Evolutionary conservation across 768 basidiomycete genomes (phyloP).

Genomic region (Xerocomus spinulosus): DNA sequence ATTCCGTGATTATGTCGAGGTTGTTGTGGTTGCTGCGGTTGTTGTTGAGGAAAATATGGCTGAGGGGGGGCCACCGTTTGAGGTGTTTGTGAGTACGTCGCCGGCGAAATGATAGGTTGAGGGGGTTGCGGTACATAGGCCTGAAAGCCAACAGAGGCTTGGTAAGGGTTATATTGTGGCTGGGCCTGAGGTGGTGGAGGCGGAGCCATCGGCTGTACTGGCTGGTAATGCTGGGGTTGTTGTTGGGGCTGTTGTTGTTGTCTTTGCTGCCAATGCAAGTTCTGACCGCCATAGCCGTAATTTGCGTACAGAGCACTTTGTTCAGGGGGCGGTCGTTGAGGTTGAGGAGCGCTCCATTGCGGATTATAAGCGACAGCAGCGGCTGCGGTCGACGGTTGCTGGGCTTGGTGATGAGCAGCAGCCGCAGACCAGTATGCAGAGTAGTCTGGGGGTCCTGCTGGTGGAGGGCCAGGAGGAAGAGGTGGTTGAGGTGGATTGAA

Average conservation of each 20-base stretch:
- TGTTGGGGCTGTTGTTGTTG: conserved; percentile 56
- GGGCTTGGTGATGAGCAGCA: conserved; percentile 43
- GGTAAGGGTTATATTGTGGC: conserved; percentile 72
- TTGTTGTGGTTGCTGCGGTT: conserved; percentile 38
- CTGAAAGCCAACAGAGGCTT: conserved; percentile 60
- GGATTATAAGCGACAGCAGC: conserved; percentile 52
- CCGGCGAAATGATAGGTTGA: conserved; percentile 48
- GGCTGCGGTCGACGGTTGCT: conserved; percentile 29
- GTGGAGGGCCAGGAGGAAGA: conserved; percentile 75
- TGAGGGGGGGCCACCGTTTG: conserved; percentile 38
- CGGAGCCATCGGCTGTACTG: conserved; percentile 47
- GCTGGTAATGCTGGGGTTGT: conserved; percentile 43
- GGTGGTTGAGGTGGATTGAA: conserved; percentile 73
- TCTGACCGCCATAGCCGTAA: conserved; percentile 82
- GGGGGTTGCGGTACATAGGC: conserved; percentile 63
- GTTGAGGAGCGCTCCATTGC: conserved; percentile 63
- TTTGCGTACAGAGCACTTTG: conserved; percentile 86
- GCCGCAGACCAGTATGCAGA: conserved; percentile 72
- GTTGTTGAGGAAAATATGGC: conserved; percentile 38
- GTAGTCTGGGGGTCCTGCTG: conserved; percentile 71
- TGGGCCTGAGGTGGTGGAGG: conserved; percentile 53
- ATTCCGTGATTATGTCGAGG: conserved; percentile 45
- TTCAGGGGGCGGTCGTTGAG: conserved; percentile 65
- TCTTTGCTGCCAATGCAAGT: conserved; percentile 57
- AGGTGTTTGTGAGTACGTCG: conserved; percentile 42